Base-by-base conservation (phyloP, 495 filamentous ascomycete species). In the Eremomyces bilateralis region DNA sequence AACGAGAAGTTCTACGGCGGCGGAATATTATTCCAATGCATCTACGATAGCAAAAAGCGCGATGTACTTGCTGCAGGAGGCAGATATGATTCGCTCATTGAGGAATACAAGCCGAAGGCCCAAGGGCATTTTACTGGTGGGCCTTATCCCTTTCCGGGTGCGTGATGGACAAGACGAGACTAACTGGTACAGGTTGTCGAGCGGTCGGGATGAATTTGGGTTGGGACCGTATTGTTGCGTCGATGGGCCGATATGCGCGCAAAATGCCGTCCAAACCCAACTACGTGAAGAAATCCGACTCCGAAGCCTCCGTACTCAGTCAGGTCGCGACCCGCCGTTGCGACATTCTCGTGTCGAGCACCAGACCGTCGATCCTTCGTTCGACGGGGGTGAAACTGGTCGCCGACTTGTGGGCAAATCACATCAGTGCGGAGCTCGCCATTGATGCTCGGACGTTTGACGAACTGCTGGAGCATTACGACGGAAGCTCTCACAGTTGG, bases 41-140 rank as follows among this genome's bases (percentile, higher is more conserved):
- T 94, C 1, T 83, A 81, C 43, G 90, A 95, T 53, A 74, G 64
- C 36, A 92, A 85, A 52, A 70, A 70, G 42, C 60, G 65, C 20
- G 76, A 88, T 42, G 78, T 95, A 6, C 81, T 97, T 44, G 88
- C 85, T 1, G 88, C 84, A 21, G 88, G 88, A 32, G 88, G 88
- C 19, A 73, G 88, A 19, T 97, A 95, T 51, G 88, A 97, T 49
- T 64, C 66, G 15, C 57, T 97, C 29, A 85, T 97, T 22, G 61
- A 65, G 50, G 73, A 72, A 20, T 68, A 80, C 44, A 63, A 65
- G 4, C 65, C 69, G 10, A 70, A 63, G 36, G 62, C 69, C 33
- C 59, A 63, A 18, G 58, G 54, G 29, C 35, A 42, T n/a, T 43
- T 16, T 37, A 44, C 24, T 38, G 57, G 33, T 30, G 25, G 12